Evolutionary conservation across 495 filamentous ascomycete genomes (phyloP).

Genomic region (Penicillium malachiteum): DNA sequence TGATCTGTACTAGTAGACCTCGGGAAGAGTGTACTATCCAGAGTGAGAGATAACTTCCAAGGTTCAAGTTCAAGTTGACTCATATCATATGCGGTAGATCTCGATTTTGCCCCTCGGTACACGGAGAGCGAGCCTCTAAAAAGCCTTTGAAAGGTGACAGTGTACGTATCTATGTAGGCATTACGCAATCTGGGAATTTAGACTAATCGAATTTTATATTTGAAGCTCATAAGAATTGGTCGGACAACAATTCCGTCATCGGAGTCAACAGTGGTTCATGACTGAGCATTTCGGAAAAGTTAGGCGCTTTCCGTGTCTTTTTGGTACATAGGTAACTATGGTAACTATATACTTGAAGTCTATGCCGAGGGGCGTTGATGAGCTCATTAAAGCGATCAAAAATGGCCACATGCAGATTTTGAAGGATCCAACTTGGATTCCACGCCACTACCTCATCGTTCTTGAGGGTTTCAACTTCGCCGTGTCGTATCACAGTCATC

Average conservation of each 20-base stretch:
- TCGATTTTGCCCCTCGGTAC: no score
- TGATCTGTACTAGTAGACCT: no score
- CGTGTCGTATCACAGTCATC: not conserved
- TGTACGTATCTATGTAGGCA: not conserved
- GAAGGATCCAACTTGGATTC: not conserved
- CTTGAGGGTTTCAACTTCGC: not conserved
- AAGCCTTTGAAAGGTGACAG: no score
- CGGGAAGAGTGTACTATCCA: no score
- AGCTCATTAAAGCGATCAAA: conserved; percentile 11
- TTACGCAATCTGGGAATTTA: not conserved
- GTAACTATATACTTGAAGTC: conserved; percentile 1
- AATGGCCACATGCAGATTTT: conserved; percentile 1
- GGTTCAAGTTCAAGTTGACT: no score
- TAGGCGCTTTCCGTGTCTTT: not conserved
- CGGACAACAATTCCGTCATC: not conserved
- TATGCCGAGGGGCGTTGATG: conserved; percentile 15
- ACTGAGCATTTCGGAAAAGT: not conserved
- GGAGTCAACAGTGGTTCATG: not conserved
- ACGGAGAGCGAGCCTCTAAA: no score
- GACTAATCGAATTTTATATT: no score
- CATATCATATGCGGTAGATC: no score
- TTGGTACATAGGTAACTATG: no score
- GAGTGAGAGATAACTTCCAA: no score
- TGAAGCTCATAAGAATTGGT: not conserved
- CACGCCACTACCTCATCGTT: not conserved